phyloP scores from a whole-genome alignment of 2,329 filamentous ascomycete genomes.

The Penicillium brasilianum region DNA sequence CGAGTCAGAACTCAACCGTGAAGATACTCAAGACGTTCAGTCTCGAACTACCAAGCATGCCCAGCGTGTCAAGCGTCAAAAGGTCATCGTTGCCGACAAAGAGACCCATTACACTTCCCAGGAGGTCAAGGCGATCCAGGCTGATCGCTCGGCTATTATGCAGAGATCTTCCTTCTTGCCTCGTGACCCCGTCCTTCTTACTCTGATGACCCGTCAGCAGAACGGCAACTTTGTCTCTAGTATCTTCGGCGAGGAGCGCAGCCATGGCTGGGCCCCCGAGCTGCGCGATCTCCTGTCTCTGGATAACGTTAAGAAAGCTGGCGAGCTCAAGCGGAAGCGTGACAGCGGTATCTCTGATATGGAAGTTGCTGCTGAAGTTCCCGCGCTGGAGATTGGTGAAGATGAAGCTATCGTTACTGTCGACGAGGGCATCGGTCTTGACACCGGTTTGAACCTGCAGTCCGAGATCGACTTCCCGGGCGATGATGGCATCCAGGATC shows the following conservation, averaged over 20 bases:
- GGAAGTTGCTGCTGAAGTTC: slow-evolving; percentile 72
- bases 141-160: slow-evolving; percentile 83
- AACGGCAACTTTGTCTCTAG: slow-evolving; percentile 87
- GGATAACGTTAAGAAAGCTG: slow-evolving; percentile 74
- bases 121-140: slow-evolving; percentile 84
- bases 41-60: slow-evolving; percentile 66
- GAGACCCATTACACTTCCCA: slow-evolving; percentile 76
- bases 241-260: slow-evolving; percentile 80
- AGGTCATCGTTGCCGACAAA: slow-evolving; percentile 79
- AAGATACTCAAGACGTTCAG: slow-evolving; percentile 45
- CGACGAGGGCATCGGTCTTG: slow-evolving; percentile 58
- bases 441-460: slow-evolving; percentile 53
- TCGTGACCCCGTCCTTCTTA: slow-evolving; percentile 82
- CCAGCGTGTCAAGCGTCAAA: slow-evolving; percentile 78
- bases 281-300: slow-evolving; percentile 89
- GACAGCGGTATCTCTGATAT: slow-evolving; percentile 85
- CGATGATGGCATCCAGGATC: slow-evolving; percentile 56
- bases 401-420: slow-evolving; percentile 62
- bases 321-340: slow-evolving; percentile 90
- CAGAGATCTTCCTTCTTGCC: slow-evolving; percentile 83
- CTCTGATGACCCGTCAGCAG: slow-evolving; percentile 89
- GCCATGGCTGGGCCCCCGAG: slow-evolving; percentile 86
- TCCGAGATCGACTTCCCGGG: slow-evolving; percentile 70
- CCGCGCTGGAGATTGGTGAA: slow-evolving; percentile 63
- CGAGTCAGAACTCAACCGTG: slow-evolving; percentile 41